A percentile compares a stretch with the other conserved stretches of the same genome.
Conservation (phyloP, 2,329 filamentous ascomycete species). For the Alternaria arbusti region DNA sequence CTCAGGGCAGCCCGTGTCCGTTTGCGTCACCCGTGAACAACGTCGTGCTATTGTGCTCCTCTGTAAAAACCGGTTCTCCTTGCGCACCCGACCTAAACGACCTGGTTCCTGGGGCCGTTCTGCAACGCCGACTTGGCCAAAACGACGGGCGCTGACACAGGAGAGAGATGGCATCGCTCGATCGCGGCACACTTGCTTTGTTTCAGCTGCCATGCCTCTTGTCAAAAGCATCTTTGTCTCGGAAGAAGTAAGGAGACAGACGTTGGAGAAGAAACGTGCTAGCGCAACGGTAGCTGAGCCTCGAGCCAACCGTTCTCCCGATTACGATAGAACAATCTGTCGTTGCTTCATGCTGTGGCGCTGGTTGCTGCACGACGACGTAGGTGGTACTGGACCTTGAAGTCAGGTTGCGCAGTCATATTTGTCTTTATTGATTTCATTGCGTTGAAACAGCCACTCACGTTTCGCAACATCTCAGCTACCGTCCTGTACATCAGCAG, state of each 20-base stretch:
- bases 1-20: conserved; percentile 4
- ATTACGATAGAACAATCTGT: conserved; percentile 14
- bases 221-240: conserved; percentile 6
- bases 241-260: neutral
- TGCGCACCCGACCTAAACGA: conserved; percentile 9
- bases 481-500: neutral
- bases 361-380: conserved; percentile 9
- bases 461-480: conserved; percentile 4
- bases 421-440: conserved; percentile 6
- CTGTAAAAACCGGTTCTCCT: conserved; percentile 13
- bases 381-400: neutral
- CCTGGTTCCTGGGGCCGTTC: conserved; percentile 4
- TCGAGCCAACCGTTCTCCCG: conserved; percentile 24
- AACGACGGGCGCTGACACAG: neutral
- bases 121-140: conserved; percentile 3
- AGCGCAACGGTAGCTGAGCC: conserved; percentile 15
- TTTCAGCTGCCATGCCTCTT: neutral
- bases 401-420: conserved; percentile 2
- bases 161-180: conserved; percentile 5
- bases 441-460: conserved; percentile 8
- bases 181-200: conserved; percentile 6
- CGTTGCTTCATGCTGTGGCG: conserved; percentile 18
- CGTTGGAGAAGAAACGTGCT: conserved; percentile 17
- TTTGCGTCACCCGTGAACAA: conserved; percentile 10
- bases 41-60: conserved; percentile 11